Percentiles rank a stretch among this genome's conserved stretches.
Evolutionary conservation across 805 yeast genomes (phyloP).

Genomic region (Cyberlindnera mrakii): DNA sequence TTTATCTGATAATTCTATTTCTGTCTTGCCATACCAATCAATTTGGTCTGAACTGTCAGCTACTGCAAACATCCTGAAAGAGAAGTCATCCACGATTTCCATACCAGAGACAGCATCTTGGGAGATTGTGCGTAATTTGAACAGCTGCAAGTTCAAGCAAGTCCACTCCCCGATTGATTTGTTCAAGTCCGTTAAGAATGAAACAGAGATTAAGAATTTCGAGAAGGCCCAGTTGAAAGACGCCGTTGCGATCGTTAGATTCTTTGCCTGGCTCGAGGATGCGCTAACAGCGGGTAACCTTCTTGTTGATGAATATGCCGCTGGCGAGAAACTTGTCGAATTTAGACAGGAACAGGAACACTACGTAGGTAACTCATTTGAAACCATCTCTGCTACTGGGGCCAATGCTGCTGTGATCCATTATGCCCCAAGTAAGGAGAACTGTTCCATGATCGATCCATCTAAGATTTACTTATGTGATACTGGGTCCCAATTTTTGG

Average conservation of each 20-base stretch:
- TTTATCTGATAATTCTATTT: constrained; percentile 39
- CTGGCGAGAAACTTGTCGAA: constrained; percentile 50
- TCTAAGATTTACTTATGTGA: constrained; percentile 71
- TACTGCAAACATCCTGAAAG: constrained; percentile 17
- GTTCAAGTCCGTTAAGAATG: constrained; percentile 73
- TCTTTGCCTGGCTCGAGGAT: constrained; percentile 77
- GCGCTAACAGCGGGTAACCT: constrained; percentile 36
- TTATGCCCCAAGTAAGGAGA: constrained; percentile 60
- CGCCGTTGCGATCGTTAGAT: constrained; percentile 68
- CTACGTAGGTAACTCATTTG: constrained; percentile 67
- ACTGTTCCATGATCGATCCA: constrained; percentile 57
- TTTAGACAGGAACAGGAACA: constrained; percentile 49
- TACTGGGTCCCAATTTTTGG: constrained; percentile 86
- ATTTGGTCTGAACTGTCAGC: constrained; percentile 52
- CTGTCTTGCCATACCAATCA: constrained; percentile 44
- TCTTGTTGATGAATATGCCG: constrained; percentile 58
- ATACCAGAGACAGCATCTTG: constrained; percentile 59
- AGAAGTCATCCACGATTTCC: constrained; percentile 29
- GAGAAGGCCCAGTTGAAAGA: constrained; percentile 76
- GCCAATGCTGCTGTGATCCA: constrained; percentile 72
- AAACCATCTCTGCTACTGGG: constrained; percentile 72
- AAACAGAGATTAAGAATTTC: constrained; percentile 65
- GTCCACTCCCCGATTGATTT: constrained; percentile 56
- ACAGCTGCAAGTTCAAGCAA: constrained; percentile 30
- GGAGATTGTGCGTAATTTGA: constrained; percentile 54